Percentiles rank a stretch among this genome's conserved stretches.
These are phyloP conservation scores for Talaromyces borbonicus DNA, from an alignment of 495 filamentous ascomycete genomes.

Conservation along the genomic window DNA sequence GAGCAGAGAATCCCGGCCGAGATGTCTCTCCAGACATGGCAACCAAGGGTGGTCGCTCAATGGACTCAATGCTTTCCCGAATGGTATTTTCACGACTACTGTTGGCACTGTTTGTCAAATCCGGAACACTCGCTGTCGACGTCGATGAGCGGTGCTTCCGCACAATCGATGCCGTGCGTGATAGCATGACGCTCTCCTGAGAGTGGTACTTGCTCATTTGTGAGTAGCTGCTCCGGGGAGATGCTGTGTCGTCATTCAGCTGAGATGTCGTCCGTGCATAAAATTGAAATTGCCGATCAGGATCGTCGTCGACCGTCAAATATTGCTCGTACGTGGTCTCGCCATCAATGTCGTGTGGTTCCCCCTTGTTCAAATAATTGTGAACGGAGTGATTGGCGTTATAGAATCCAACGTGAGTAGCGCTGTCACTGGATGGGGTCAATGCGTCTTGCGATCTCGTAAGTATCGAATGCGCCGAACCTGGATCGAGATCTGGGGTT, in stretches of 20 bases:
- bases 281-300: slow-evolving; percentile 35
- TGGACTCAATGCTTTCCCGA: slow-evolving; percentile 22
- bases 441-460: slow-evolving; percentile 22
- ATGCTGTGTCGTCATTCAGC: slow-evolving; percentile 29
- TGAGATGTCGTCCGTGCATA: slow-evolving; percentile 28
- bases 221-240: slow-evolving; percentile 42
- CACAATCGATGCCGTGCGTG: slow-evolving; percentile 36
- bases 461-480: slow-evolving; percentile 26
- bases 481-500: slow-evolving; percentile 31
- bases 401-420: slow-evolving; percentile 4
- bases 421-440: slow-evolving; percentile 24
- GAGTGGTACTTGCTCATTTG: slow-evolving; percentile 51
- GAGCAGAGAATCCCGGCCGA: slow-evolving; percentile 23
- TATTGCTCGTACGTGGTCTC: slow-evolving; percentile 43
- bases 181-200: slow-evolving; percentile 45
- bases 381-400: neutral
- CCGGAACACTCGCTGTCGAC: slow-evolving; percentile 47
- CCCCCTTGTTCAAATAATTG: slow-evolving; percentile 5
- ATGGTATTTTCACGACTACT: slow-evolving; percentile 36
- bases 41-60: slow-evolving; percentile 16
- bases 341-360: slow-evolving; percentile 22
- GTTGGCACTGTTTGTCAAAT: slow-evolving; percentile 40
- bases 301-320: slow-evolving; percentile 33
- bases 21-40: neutral
- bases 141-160: slow-evolving; percentile 46